phyloP scores from a whole-genome alignment of 139 green algal genomes.

The Chlorella sp. region DNA sequence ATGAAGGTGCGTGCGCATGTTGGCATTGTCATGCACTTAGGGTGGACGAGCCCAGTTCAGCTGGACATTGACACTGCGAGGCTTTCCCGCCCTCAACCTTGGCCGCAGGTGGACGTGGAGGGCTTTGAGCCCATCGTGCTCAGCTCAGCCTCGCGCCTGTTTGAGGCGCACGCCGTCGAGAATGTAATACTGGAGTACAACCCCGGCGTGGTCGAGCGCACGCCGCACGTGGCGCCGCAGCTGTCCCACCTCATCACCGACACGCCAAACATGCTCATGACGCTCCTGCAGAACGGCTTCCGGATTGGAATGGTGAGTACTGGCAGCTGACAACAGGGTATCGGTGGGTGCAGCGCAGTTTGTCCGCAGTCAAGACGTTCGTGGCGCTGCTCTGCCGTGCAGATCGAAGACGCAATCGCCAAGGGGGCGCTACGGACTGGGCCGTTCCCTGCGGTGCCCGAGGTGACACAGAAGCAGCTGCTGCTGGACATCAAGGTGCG shows the following conservation, averaged over 20 bases:
- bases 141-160: not conserved
- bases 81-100: constrained; percentile 29
- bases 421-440: no score
- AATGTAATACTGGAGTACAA: constrained; percentile 64
- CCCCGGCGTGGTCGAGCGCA: constrained; percentile 18
- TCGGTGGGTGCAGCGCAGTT: no score
- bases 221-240: not conserved
- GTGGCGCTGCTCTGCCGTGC: no score
- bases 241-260: not conserved
- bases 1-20: no score
- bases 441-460: no score
- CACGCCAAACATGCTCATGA: not conserved
- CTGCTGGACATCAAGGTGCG: no score
- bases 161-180: constrained; percentile 7
- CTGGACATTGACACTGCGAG: constrained; percentile 48
- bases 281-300: not conserved
- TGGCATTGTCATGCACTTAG: no score
- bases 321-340: not conserved
- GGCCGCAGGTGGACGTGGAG: constrained; percentile 58
- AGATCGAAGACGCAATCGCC: no score
- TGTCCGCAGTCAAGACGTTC: no score
- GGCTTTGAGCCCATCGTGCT: constrained; percentile 55
- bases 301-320: not conserved
- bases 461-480: no score
- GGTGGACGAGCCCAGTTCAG: no score